phyloP scores from a whole-genome alignment of 78 protist genomes.

The Goniomonas avonlea region DNA sequence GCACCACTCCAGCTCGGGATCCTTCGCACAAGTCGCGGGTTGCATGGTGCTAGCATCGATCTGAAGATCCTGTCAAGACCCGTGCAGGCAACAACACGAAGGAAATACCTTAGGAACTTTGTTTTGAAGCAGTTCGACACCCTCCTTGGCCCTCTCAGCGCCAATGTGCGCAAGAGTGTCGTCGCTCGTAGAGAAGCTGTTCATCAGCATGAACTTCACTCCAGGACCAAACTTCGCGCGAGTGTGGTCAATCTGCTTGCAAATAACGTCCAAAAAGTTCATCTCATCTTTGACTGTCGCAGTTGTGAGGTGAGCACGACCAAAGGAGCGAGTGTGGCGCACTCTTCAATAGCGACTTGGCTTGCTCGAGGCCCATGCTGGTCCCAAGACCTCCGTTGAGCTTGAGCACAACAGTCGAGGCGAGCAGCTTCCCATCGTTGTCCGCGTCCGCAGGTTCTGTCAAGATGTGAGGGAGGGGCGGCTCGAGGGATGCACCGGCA shows the following conservation, averaged over 20 bases:
- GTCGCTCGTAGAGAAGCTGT: constrained; percentile 88
- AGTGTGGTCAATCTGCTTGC: constrained; percentile 67
- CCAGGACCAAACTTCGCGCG: background rate
- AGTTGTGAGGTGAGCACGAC: no score
- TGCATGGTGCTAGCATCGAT: background rate
- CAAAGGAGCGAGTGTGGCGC: no score
- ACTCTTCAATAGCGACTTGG: constrained; percentile 86
- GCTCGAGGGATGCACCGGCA: no score
- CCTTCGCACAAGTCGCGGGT: constrained; percentile 1
- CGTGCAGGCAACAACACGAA: no score
- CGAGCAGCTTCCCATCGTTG: no score
- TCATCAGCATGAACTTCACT: constrained; percentile 66
- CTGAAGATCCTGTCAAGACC: no score
- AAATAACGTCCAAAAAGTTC: constrained; percentile 86
- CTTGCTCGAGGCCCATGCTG: constrained; percentile 95
- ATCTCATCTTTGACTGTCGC: constrained; percentile 46
- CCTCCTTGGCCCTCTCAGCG: background rate
- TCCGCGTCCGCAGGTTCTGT: no score
- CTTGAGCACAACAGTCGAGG: constrained; percentile 72
- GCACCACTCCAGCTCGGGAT: constrained; percentile 57
- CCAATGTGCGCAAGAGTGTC: constrained; percentile 50
- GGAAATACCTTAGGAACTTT: constrained; percentile 27
- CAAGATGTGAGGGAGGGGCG: no score
- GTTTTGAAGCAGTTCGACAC: constrained; percentile 16
- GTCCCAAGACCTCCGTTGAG: constrained; percentile 99